Base-by-base conservation (phyloP, 225 moss, liverwort and hornwort genomes). In the Polytrichum formosum region DNA sequence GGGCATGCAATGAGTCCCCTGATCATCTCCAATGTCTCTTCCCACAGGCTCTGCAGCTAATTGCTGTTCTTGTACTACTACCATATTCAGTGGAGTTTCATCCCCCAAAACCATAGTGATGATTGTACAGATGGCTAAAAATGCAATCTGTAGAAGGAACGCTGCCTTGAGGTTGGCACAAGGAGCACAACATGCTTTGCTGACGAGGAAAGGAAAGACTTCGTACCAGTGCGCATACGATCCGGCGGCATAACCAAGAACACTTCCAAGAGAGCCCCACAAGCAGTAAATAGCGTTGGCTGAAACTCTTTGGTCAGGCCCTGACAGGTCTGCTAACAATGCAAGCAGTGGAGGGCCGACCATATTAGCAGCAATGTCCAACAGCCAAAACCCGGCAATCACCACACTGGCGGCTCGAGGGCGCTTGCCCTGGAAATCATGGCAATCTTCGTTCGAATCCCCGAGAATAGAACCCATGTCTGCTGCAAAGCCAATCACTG, bases 81-180 rank as follows among this genome's bases (percentile, higher is more conserved):
- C 18, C 10, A 64, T 71, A 37, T 16, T 60, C 4, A 87, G 63
- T 0, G 93, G 90, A 59, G 64, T 83, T 78, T 96, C 96, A 59
- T 78, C 64, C 7, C 93, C 88, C 67, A 65, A 84, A 25, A 96
- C 18, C 72, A 93, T 46, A 53, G 93, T 96, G 29, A 93, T 65
- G 68, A 55, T 65, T n/a, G 91, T 89, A 66, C 93, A 93, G 22
- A 90, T 22, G 16, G 74, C 68, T 65, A 96, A 81, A 54, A 96
- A 96, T 7, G 91, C 71, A 76, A 93, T 91, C 10, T 91, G 55
- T 55, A 92, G 55, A 2, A 96, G 80, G 69, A 96, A 96, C 5
- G 93, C 96, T 55, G 91, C 96, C 67, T 96, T 96, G 25, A 96
- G 82, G 58, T 96, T 96, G 30, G 87, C 96, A 74, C 96, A 96